Evolutionary conservation across 306 rosid species (phyloP).

Genomic region (Sindora glabra): DNA sequence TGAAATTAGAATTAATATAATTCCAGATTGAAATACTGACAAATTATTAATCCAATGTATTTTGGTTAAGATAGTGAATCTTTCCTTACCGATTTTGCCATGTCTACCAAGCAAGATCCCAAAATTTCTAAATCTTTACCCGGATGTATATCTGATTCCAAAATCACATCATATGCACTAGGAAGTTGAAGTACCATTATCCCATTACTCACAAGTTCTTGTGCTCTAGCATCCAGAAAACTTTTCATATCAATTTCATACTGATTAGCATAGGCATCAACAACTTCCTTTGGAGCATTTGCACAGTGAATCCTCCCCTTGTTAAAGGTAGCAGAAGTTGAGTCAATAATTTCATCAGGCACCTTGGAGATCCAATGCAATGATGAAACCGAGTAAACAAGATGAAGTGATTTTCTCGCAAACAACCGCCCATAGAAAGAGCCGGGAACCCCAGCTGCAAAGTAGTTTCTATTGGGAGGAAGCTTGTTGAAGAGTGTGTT

Average conservation of each 20-base stretch:
- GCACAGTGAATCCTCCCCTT: conserved; percentile 20
- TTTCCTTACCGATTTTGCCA: conserved; percentile 3
- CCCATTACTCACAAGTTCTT: conserved; percentile 6
- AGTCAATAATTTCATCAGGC: conserved; percentile 15
- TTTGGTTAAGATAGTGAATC: no score
- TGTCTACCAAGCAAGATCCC: conserved; percentile 2
- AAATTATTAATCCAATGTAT: no score
- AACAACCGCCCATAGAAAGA: not conserved
- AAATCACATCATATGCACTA: not conserved
- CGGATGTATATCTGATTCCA: not conserved
- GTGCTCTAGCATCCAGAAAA: not conserved
- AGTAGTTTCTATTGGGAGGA: not conserved
- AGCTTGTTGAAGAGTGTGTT: not conserved
- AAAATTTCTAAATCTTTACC: not conserved
- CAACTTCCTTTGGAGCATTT: conserved; percentile 19
- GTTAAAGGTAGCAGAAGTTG: conserved; percentile 22
- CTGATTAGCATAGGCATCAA: not conserved
- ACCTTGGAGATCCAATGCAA: conserved; percentile 13
- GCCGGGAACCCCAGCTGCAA: not conserved
- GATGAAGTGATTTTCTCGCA: not conserved
- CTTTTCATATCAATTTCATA: not conserved
- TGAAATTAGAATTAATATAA: no score
- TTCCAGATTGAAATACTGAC: no score
- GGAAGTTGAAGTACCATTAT: not conserved
- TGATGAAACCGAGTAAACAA: not conserved